These are phyloP conservation scores for Thraustochytrium sp. DNA, from an alignment of 352 stramenopile genomes.

Conservation along the genomic window DNA sequence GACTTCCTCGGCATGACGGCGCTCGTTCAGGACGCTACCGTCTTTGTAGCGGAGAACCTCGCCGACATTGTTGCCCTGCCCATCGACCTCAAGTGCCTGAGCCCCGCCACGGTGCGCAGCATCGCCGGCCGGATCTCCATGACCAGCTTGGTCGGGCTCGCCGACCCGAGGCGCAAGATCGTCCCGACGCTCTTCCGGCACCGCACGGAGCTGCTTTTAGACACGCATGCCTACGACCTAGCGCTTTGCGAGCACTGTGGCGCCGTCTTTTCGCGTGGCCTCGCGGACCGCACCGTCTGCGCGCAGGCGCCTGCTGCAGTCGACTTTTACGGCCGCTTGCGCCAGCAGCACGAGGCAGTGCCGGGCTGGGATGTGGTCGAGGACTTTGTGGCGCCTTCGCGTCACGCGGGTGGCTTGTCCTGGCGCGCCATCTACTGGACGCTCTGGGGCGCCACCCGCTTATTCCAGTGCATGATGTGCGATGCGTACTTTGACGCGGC, in stretches of 20 bases:
- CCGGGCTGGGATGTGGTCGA: slow-evolving; percentile 52
- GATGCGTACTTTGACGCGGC: background rate
- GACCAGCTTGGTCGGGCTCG: slow-evolving; percentile 61
- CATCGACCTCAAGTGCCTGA: slow-evolving; percentile 75
- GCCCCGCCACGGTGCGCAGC: slow-evolving; percentile 62
- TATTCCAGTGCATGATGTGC: slow-evolving; percentile 59
- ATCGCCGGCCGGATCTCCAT: slow-evolving; percentile 62
- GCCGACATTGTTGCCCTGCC: slow-evolving; percentile 72
- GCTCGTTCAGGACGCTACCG: slow-evolving; percentile 72
- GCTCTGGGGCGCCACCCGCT: slow-evolving; percentile 63
- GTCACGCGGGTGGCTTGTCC: slow-evolving; percentile 52
- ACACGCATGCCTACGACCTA: background rate
- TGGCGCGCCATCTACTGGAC: slow-evolving; percentile 72
- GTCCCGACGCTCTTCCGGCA: slow-evolving; percentile 71
- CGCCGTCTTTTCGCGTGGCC: slow-evolving; percentile 48
- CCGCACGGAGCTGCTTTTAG: slow-evolving; percentile 61
- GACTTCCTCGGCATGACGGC: slow-evolving; percentile 82
- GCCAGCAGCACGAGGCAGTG: slow-evolving; percentile 38
- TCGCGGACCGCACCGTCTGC: slow-evolving; percentile 41
- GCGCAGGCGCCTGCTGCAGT: slow-evolving; percentile 42
- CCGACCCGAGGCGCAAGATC: slow-evolving; percentile 77
- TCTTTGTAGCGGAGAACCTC: slow-evolving; percentile 65
- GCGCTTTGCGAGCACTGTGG: slow-evolving; percentile 51
- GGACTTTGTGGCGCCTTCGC: slow-evolving; percentile 51
- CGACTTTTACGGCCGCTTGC: slow-evolving; percentile 51